phyloP scores from a whole-genome alignment of 2,329 filamentous ascomycete species.

The Rutstroemia sp. region DNA sequence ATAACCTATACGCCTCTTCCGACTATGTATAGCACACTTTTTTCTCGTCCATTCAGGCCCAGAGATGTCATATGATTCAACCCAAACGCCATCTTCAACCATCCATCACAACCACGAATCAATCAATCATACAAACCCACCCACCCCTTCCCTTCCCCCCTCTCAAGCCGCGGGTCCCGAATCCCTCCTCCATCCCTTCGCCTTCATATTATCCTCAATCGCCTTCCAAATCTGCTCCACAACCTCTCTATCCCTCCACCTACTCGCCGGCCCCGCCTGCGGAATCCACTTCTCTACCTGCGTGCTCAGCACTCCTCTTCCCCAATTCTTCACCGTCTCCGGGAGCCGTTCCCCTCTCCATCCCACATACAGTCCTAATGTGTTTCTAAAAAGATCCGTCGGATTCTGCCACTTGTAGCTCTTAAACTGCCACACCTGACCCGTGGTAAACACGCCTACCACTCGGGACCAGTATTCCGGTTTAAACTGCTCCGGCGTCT shows the following conservation, averaged over 20 bases:
- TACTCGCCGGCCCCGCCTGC: conserved; percentile 33
- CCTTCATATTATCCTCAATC: conserved; percentile 82
- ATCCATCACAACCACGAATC: background rate
- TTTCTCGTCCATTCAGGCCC: background rate
- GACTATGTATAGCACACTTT: background rate
- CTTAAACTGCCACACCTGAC: conserved; percentile 98
- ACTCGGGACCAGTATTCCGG: conserved; percentile 96
- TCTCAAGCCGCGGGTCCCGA: conserved; percentile 41
- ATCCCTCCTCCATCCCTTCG: conserved; percentile 74
- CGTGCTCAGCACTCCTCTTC: conserved; percentile 71
- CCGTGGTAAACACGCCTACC: conserved; percentile 94
- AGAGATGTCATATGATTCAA: background rate
- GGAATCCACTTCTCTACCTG: conserved; percentile 79
- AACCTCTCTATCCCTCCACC: conserved; percentile 86
- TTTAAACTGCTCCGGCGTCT: conserved; percentile 89
- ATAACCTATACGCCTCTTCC: background rate
- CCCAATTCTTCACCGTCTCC: conserved; percentile 73
- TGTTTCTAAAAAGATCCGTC: conserved; percentile 81
- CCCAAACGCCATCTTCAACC: conserved; percentile 3
- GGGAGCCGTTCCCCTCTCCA: conserved; percentile 82
- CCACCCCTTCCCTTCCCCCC: background rate
- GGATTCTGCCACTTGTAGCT: conserved; percentile 93
- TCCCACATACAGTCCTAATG: conserved; percentile 80
- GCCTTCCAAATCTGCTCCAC: conserved; percentile 88
- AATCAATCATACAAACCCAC: background rate